Evolutionary conservation across 2,329 filamentous ascomycete species (phyloP).

Genomic region (Xylaria sp.): DNA sequence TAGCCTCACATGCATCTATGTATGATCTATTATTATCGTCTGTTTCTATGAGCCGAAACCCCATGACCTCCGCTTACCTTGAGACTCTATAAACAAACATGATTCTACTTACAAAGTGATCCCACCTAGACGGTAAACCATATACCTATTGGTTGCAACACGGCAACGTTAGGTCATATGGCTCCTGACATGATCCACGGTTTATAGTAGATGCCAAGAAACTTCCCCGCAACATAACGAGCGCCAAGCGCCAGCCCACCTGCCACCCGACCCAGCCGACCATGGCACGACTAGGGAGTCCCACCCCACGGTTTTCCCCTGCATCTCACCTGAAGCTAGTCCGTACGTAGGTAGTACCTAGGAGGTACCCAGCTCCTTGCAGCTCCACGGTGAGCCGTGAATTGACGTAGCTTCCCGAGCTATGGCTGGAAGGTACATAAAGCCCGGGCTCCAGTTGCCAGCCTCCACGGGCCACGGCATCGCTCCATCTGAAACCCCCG

Average conservation of each 20-base stretch:
- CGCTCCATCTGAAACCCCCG: not conserved
- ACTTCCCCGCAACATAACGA: slow-evolving; percentile 15
- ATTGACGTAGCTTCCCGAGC: not conserved
- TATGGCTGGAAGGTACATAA: not conserved
- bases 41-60: no score
- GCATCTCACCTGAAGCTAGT: not conserved
- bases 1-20: no score
- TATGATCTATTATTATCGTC: no score
- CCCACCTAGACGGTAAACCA: no score
- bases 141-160: no score
- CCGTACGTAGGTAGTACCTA: not conserved
- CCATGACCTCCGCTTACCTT: no score
- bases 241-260: slow-evolving; percentile 15
- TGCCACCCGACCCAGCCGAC: slow-evolving; percentile 3
- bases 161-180: no score
- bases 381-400: not conserved
- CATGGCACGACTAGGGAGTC: not conserved
- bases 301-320: not conserved
- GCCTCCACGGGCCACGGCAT: not conserved
- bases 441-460: not conserved
- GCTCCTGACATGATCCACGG: no score
- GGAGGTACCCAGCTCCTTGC: no score
- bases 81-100: no score
- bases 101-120: no score
- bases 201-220: slow-evolving; percentile 19